Base-by-base conservation (phyloP, 78 protist genomes). In the slime mould (Dictyostelium discoideum) region DNA sequence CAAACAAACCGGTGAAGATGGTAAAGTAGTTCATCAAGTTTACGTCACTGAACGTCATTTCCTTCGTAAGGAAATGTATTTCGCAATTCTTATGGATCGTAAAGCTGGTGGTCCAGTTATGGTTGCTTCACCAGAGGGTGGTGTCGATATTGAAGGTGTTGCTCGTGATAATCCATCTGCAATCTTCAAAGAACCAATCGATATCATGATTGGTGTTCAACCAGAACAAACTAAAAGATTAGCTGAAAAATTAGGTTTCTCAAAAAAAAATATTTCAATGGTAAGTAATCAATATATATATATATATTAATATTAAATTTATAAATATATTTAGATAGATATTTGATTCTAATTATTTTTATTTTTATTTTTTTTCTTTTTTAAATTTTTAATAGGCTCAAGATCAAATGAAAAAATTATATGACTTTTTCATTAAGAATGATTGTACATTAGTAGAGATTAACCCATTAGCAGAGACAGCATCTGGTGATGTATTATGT, bases 81-180 rank as follows among this genome's bases (percentile, higher is more conserved):
- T 99, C n/a, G 99, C 99, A 39, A 96, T 99, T 73, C 87, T 98
- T 20, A 85, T 99, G 98, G 99, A 99, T 92, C 95, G 99, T 29
- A 83, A 54, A 32, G 67, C 92, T 65, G 96, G 97, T 48, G 98
- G 97, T 14, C 97, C 96, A 29, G 94, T 92, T 6, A 67, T 95
- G 85, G 92, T 97, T 22, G 90, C 92, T 8, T 84, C 95, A 32
- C 94, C 98, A 39, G 85, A 95, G 65, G 99, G 99, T 54, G 99
- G 99, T 85, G 88, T 98, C 42, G 98, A 97, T 80, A 99, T 99
- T 73, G 99, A 99, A 93, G 57, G 77, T 8, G 98, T 94, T 29
- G 98, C 98, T 8, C 85, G 67, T 24, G 93, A 85, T 2, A 93
- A 46, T 65, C 98, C 98, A 72, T 82, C 87, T 11, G 93, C 93